Base-by-base conservation (phyloP, 441 rosid species). In the Breynia disticha region DNA sequence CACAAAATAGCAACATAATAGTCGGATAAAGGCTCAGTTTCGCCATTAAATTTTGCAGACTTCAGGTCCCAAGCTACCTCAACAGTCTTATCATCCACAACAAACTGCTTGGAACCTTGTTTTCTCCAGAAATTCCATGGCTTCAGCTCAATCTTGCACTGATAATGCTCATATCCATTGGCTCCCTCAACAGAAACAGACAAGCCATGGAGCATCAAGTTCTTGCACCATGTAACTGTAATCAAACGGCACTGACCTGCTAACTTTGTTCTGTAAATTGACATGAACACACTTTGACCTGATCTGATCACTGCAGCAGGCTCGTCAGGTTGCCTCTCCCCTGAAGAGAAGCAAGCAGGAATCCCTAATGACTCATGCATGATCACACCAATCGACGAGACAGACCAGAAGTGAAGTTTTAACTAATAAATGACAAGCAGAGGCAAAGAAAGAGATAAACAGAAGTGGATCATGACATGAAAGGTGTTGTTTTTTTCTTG, bases 81-180 rank as follows among this genome's bases (percentile, higher is more conserved):
- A 7, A 88, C 81, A 1, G 62, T 41, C 19, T 50, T 71, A 17
- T 86, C 87, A 16, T 80, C 91, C 0, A 84, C 74, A 10, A 35
- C 41, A 38, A 91, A 86, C 18, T 76, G 73, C 62, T 86, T 88
- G 37, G 76, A 78, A 0, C 96, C 98, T 69, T 87, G 87, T 76
- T 88, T 88, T 66, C 84, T 82, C 96, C 96, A 87, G 58, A 87
- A 91, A 57, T 71, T 77, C 98, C 96, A 87, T 15, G 90, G 94
- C 76, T 85, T 91, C 28, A 86, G 73, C 60, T 91, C 95, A 22
- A 85, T 71, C 55, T 85, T 91, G 76, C 93, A 87, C 24, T 68
- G 73, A 21, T 78, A 65, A 19, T 70, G 74, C 16, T 79, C 77
- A 11, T 72, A 69, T 19, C 77, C 78, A 7, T 67, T 44, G 13